phyloP scores from a whole-genome alignment of 192 early-diverging fungal species.

The Entomortierella parvispora region DNA sequence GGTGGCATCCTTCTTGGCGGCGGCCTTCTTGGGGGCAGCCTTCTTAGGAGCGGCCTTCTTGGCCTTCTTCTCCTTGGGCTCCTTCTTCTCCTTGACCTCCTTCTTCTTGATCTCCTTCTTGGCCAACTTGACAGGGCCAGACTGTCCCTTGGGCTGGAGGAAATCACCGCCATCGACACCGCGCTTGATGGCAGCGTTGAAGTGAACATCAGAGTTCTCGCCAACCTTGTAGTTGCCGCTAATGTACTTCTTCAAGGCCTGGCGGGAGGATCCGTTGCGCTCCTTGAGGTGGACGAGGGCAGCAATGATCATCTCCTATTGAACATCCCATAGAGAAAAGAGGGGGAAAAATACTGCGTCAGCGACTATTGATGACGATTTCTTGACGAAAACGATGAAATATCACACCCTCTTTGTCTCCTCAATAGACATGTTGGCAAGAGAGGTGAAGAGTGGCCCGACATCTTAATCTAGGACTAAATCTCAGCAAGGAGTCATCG shows the following conservation, averaged over 20 bases:
- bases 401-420: no score
- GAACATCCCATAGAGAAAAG: constrained; percentile 1
- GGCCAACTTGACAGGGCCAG: constrained; percentile 74
- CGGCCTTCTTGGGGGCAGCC: constrained; percentile 54
- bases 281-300: constrained; percentile 72
- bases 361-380: not conserved
- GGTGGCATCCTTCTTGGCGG: constrained; percentile 55
- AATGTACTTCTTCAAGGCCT: constrained; percentile 85
- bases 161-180: constrained; percentile 72
- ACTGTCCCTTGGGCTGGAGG: constrained; percentile 72
- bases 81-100: constrained; percentile 63
- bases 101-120: constrained; percentile 61
- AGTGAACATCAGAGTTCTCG: constrained; percentile 63
- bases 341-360: not conserved
- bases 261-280: constrained; percentile 77
- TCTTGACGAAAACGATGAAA: not conserved
- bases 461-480: no score
- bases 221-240: constrained; percentile 76
- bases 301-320: constrained; percentile 58
- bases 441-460: no score
- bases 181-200: constrained; percentile 74
- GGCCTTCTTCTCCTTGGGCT: constrained; percentile 59
- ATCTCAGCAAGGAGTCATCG: no score
- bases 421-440: no score
- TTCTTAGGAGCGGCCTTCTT: constrained; percentile 67